Evolutionary conservation across 352 stramenopile genomes (phyloP).

Genomic region (Blastocystis sp.): DNA sequence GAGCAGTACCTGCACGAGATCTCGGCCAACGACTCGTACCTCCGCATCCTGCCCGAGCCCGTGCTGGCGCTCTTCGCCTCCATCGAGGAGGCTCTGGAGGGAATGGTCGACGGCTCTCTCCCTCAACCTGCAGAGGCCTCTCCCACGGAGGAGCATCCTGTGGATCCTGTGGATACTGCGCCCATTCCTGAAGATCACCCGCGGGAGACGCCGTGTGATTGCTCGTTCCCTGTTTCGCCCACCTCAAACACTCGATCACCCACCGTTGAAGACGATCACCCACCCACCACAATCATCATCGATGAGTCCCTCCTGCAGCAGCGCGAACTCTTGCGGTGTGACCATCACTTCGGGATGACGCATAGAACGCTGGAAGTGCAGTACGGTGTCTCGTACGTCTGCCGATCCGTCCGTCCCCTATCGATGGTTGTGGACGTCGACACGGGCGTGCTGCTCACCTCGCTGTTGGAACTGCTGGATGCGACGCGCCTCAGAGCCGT

Average conservation of each 20-base stretch:
- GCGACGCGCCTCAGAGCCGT: not conserved
- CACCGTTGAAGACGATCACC: not conserved
- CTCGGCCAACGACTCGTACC: constrained; percentile 2
- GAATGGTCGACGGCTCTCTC: not conserved
- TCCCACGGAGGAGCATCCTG: not conserved
- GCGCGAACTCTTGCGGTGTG: not conserved
- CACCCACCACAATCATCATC: not conserved
- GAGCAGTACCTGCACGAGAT: not conserved
- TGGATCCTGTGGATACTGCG: not conserved
- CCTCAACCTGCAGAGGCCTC: not conserved
- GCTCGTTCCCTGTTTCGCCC: not conserved
- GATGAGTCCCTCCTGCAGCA: not conserved
- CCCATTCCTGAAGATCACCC: not conserved
- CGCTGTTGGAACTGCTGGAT: not conserved
- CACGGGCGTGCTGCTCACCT: not conserved
- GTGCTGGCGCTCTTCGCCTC: not conserved
- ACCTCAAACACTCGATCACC: not conserved
- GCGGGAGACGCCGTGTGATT: not conserved
- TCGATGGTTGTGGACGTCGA: constrained; percentile 24
- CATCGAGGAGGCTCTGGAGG: not conserved
- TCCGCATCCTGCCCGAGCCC: constrained; percentile 28
- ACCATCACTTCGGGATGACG: not conserved
- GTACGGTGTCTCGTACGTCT: not conserved
- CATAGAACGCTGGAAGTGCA: not conserved
- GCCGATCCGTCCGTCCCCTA: not conserved